Base-by-base conservation (phyloP, 768 basidiomycete genomes). In the Pulveroboletus sp. region DNA sequence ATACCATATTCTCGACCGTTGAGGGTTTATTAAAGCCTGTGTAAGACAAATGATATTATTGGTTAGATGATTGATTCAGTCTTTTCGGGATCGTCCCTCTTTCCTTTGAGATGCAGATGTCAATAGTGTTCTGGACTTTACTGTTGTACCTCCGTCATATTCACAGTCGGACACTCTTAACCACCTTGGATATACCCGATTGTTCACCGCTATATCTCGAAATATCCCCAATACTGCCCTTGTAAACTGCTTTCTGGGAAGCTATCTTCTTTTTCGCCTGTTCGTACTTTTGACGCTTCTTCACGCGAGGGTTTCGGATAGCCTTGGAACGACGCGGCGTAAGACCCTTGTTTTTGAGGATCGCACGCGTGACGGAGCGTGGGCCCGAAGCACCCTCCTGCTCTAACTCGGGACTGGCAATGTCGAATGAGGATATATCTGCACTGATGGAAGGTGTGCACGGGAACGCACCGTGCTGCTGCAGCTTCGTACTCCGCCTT, bases 221-320 rank as follows among this genome's bases (percentile, higher is more conserved):
- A 13, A 80, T 83, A 49, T 81, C 81, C 13, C 78, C 78, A 48
- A 86, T 66, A 35, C 93, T 93, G 47, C 93, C 92, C 66, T 87
- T 94, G 80, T 83, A 98, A n/a, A 93, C 78, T 15, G 93, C 83
- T 68, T 90, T 88, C 69, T 93, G 92, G 21, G 89, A 93, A 27
- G 85, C 72, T 13, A 97, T 73, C 71, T 86, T 92, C 73, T 89
- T 93, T 76, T 95, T 90, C 56, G 94, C 95, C 71, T 96, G 87
- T 63, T 94, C 94, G 76, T 86, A 98, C 63, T 78, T 86, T 70
- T 86, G 79, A 31, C 92, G 81, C 69, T 99, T 99, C 81, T 97
- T 98, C 69, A 98, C 93, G 53, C 96, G 83, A 37, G 95, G 94
- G 72, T 99, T 99, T 57, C 94, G 90, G 33, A 92, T 90, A 48